These are phyloP conservation scores for Chlorella sp. DNA, from an alignment of 139 green algal species.

Conservation along the genomic window DNA sequence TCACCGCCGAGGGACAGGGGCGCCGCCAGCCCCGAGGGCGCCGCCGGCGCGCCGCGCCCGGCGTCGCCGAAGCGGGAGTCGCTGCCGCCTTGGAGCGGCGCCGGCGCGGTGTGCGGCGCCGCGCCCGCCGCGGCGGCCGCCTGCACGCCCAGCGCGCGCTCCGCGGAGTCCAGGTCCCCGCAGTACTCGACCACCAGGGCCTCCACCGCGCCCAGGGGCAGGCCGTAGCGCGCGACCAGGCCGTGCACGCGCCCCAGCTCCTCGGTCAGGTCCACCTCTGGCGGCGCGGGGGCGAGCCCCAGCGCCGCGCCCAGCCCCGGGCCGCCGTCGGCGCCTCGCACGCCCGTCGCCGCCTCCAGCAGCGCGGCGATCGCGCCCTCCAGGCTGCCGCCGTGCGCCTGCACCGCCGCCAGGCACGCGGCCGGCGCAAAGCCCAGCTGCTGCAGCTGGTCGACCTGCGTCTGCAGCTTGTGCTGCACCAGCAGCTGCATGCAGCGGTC, in stretches of 20 bases:
- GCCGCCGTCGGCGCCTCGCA: slow-evolving; percentile 16
- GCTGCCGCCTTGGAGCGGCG: too few relatives aligned
- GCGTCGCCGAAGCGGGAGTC: too few relatives aligned
- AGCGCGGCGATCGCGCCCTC: slow-evolving; percentile 59
- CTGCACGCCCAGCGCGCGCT: too few relatives aligned
- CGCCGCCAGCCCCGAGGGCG: too few relatives aligned
- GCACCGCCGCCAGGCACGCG: slow-evolving; percentile 52
- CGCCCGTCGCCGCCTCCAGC: slow-evolving; percentile 39
- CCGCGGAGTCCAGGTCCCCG: slow-evolving; percentile 13
- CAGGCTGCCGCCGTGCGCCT: slow-evolving; percentile 58
- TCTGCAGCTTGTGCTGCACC: slow-evolving; percentile 19
- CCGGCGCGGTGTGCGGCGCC: too few relatives aligned
- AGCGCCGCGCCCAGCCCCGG: background rate
- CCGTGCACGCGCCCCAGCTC: slow-evolving; percentile 33
- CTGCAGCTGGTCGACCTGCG: slow-evolving; percentile 41
- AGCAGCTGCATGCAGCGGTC: slow-evolving; percentile 37
- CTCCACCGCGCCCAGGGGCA: background rate
- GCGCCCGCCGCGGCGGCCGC: too few relatives aligned
- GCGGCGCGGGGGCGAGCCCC: background rate
- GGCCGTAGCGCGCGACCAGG: slow-evolving; percentile 9
- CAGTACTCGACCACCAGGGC: slow-evolving; percentile 13
- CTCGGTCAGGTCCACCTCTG: slow-evolving; percentile 48
- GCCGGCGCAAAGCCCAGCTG: slow-evolving; percentile 55
- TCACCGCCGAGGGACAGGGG: too few relatives aligned
- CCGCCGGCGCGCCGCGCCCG: too few relatives aligned